Evolutionary conservation across 2,329 filamentous ascomycete genomes (phyloP), one percentile per base, ranked within the genome.

Genomic region (Colletotrichum higginsianum): DNA sequence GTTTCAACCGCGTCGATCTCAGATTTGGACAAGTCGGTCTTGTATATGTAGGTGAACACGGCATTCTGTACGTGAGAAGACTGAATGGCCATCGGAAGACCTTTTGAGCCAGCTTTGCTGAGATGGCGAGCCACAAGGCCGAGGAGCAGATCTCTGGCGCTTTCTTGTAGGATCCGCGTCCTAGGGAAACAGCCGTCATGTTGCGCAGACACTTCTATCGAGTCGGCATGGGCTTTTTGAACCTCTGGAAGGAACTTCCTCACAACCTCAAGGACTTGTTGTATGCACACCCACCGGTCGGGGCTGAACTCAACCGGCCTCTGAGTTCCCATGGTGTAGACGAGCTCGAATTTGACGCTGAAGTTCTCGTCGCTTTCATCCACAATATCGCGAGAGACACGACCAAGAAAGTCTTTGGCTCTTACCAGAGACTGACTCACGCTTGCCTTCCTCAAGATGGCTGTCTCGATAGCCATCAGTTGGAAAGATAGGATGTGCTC

Each of bases 331-430:
- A 92, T 86, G 0, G 90, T 91, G 68, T 93, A 92, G 1, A 92
- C 82, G 0, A 92, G 78, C 75, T 93, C 89, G 49, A 90, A 91
- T 57, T 87, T 88, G 4, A 86, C 83, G 53, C 84, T 88, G 53
- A 92, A 87, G 65, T 88, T 89, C 67, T 92, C 89, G 58, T 93
- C 91, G 49, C 88, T 90, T 77, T 93, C 90, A 67, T 93, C 90
- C 0, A 93, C 82, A 2, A 93, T 83, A 71, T 92, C 90, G 0
- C 89, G 81, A 0, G 85, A 82, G 2, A 78, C 71, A 0, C 61
- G 16, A 40, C 87, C 78, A 1, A 91, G 80, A 72, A 84, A 87
- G 0, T 79, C 30, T n/a, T 89, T 85, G 0, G 79, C 83, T 0
- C 77, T 21, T 0, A 87, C 71, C 16, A 90, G 75, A 1, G 70